Evolutionary conservation across 1,139 yeast genomes (phyloP), one percentile per base, ranked within the genome.

Genomic region (Insectozyma bohioensis): DNA sequence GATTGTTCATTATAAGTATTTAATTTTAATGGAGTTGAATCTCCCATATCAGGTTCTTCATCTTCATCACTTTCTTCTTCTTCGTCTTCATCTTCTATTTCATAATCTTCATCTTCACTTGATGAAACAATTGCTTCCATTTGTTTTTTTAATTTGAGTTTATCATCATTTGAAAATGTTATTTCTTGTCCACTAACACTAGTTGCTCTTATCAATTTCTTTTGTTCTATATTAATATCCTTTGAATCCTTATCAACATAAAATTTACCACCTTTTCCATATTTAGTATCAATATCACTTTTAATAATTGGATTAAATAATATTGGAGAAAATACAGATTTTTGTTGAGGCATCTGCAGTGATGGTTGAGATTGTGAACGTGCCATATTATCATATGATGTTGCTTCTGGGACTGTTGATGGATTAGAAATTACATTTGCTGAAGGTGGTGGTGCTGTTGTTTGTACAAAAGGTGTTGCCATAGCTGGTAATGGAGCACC

Each of bases 241-340:
- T 33, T 40, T 2, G 61, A 45, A 15, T 67, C 72, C 33, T 63
- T 58, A 6, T 59, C 57, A 6, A 80, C 85, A 50, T 80, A 85
- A 49, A 83, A 87, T 48, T 86, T 83, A 3, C 96, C 96, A 5
- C 96, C 96, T 46, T 75, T 75, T 6, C 85, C 83, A 47, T 87
- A 87, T 49, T 87, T 87, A 36, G 85, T 79, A 52, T 87, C 95
- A 17, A 87, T 80, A 40, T 77, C 79, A 32, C 78, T 75, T 41
- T 79, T 79, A 33, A 86, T 85, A 21, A 80, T 73, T 0, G 95
- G 94, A 47, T 85, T 85, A 58, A 87, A 87, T 26, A 74, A 70
- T 21, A 87, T 65, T 0, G 95, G 95, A 0, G 95, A 85, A 54
- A 85, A 87, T 1, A 80, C 75, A 24, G 92, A 83, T 40, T 45